These are phyloP conservation scores for Periconia sp. DNA, from an alignment of 2,329 filamentous ascomycete genomes.

Conservation along the genomic window DNA sequence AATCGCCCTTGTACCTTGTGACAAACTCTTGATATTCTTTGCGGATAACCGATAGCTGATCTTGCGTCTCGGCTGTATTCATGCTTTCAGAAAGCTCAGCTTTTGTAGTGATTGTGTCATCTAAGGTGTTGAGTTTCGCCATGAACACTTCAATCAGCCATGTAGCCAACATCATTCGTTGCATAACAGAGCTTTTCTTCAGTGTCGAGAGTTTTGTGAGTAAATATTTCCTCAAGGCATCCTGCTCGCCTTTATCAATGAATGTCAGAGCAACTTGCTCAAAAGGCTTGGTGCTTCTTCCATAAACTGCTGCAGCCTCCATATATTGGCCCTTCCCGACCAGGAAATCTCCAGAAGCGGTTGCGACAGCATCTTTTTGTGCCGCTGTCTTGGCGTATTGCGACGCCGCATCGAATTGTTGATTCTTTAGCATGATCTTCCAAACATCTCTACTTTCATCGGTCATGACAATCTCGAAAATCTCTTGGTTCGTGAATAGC, in stretches of 20 bases:
- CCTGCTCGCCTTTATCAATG: constrained; percentile 86
- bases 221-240: constrained; percentile 88
- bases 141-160: constrained; percentile 98
- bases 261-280: constrained; percentile 92
- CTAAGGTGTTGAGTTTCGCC: constrained; percentile 91
- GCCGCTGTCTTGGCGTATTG: constrained; percentile 77
- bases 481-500: constrained; percentile 88
- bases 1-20: constrained; percentile 77
- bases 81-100: constrained; percentile 75
- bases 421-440: constrained; percentile 85
- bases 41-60: constrained; percentile 70
- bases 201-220: constrained; percentile 78
- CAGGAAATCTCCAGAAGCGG: constrained; percentile 86
- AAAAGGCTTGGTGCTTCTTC: constrained; percentile 94
- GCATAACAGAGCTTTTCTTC: constrained; percentile 85
- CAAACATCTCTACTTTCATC: constrained; percentile 93
- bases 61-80: constrained; percentile 69
- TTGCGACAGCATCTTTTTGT: constrained; percentile 89
- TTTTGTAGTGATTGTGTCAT: constrained; percentile 89
- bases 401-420: constrained; percentile 86
- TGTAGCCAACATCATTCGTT: constrained; percentile 89
- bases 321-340: constrained; percentile 77
- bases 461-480: constrained; percentile 88
- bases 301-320: constrained; percentile 88
- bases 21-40: constrained; percentile 89